Percentiles rank a stretch among this genome's conserved stretches.
phyloP scores from a whole-genome alignment of 2,329 filamentous ascomycete species.

The Claviceps fusiformis region DNA sequence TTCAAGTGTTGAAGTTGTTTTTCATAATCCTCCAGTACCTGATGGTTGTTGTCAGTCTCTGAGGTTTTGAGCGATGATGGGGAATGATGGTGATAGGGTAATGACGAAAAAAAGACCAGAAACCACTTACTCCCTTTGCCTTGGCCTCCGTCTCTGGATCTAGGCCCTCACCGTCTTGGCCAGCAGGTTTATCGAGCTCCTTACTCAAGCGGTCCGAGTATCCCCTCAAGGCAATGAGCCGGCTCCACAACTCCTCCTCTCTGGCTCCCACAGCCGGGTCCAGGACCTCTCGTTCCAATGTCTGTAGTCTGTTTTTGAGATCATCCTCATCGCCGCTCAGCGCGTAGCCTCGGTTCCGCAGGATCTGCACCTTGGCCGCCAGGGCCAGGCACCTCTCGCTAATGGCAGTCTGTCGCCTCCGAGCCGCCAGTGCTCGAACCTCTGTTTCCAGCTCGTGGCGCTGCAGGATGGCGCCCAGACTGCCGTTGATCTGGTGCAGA shows the following conservation, averaged over 20 bases:
- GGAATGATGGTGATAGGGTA: background rate
- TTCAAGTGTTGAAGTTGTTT: conserved; percentile 65
- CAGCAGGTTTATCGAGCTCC: conserved; percentile 57
- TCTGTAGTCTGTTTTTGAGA: conserved; percentile 56
- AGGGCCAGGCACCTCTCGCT: conserved; percentile 61
- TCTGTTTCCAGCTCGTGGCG: conserved; percentile 66
- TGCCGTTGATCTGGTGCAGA: conserved; percentile 68
- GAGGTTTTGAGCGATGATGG: background rate
- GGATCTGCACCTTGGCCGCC: conserved; percentile 66
- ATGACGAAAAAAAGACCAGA: background rate
- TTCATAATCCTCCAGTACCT: conserved; percentile 73
- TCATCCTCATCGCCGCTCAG: conserved; percentile 70
- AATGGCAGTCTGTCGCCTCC: conserved; percentile 58
- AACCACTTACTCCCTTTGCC: conserved; percentile 53
- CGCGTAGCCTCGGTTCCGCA: conserved; percentile 70
- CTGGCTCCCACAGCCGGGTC: conserved; percentile 63
- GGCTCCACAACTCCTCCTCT: conserved; percentile 76
- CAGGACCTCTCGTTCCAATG: conserved; percentile 54
- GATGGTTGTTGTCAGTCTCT: conserved; percentile 1
- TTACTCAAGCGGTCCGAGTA: conserved; percentile 58
- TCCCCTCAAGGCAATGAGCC: conserved; percentile 61
- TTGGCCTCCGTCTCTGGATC: conserved; percentile 58
- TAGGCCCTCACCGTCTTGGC: conserved; percentile 41
- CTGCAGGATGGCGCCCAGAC: conserved; percentile 57
- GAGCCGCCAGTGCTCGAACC: conserved; percentile 58